Evolutionary conservation across 495 filamentous ascomycete species (phyloP).

Genomic region (Annulohypoxylon moriforme): DNA sequence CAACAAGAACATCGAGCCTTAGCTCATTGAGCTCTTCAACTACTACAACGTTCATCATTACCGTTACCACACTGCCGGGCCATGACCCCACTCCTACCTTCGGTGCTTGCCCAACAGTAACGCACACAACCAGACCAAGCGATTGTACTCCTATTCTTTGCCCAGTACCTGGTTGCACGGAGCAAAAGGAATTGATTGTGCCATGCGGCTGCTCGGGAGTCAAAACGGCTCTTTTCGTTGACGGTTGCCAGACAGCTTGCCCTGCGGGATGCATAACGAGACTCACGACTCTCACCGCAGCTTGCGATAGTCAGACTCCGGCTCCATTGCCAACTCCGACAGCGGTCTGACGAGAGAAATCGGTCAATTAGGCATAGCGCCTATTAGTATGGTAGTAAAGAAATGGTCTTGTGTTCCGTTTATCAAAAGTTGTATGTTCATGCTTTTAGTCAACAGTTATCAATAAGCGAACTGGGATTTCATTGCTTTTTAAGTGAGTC

Average conservation of each 20-base stretch:
- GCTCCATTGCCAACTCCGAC: background rate
- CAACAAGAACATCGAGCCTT: conserved; percentile 3
- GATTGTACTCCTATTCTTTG: conserved; percentile 54
- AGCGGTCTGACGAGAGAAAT: background rate
- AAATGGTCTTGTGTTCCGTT: background rate
- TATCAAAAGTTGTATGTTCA: background rate
- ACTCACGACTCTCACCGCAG: conserved; percentile 46
- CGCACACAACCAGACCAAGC: conserved; percentile 52
- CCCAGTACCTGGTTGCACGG: conserved; percentile 55
- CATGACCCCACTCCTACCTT: conserved; percentile 13
- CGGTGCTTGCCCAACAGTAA: conserved; percentile 54
- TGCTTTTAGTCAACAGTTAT: background rate
- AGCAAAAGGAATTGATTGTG: conserved; percentile 45
- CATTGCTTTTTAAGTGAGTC: background rate
- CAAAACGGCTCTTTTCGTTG: conserved; percentile 54
- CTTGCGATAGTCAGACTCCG: conserved; percentile 33
- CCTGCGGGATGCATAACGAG: conserved; percentile 52
- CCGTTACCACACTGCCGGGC: conserved; percentile 44
- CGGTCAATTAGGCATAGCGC: background rate
- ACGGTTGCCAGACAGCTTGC: conserved; percentile 55
- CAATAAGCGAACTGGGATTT: background rate
- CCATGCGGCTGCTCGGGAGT: conserved; percentile 53
- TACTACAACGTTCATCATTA: conserved; percentile 41
- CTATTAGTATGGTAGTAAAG: background rate
- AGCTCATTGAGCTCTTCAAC: conserved; percentile 25